phyloP scores from a whole-genome alignment of 108 stramenopile species.

The Cyclotella kingstonii region DNA sequence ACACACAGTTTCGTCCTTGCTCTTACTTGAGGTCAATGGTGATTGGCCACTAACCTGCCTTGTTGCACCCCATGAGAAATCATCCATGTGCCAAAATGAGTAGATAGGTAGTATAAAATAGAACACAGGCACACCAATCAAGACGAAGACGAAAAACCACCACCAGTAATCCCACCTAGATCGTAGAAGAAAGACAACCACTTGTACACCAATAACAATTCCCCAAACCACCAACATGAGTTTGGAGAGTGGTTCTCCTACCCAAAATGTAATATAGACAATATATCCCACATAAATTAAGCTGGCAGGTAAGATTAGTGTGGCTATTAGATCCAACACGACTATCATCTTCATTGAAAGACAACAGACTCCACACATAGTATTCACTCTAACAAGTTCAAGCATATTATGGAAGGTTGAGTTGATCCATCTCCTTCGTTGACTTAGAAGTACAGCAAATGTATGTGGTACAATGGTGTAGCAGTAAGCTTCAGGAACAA shows the following conservation, averaged over 20 bases:
- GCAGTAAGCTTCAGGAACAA: conserved; percentile 42
- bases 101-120: conserved; percentile 59
- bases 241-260: conserved; percentile 36
- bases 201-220: conserved; percentile 50
- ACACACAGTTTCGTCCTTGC: conserved; percentile 19
- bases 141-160: conserved; percentile 56
- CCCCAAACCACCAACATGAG: conserved; percentile 50
- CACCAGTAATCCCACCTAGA: conserved; percentile 56
- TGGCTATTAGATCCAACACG: conserved; percentile 43
- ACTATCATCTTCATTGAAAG: conserved; percentile 49
- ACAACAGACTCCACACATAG: conserved; percentile 52
- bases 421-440: conserved; percentile 48
- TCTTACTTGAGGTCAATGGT: conserved; percentile 3
- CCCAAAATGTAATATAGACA: conserved; percentile 43
- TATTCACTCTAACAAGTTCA: conserved; percentile 41
- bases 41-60: conserved; percentile 36
- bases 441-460: conserved; percentile 41
- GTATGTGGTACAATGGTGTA: conserved; percentile 51
- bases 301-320: conserved; percentile 45
- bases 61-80: conserved; percentile 60
- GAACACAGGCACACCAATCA: conserved; percentile 57
- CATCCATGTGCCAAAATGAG: conserved; percentile 66
- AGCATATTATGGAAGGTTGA: conserved; percentile 55
- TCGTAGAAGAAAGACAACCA: conserved; percentile 44
- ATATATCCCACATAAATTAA: conserved; percentile 51